Evolutionary conservation across 768 basidiomycete genomes (phyloP).

Genomic region (Boletus insuetus): DNA sequence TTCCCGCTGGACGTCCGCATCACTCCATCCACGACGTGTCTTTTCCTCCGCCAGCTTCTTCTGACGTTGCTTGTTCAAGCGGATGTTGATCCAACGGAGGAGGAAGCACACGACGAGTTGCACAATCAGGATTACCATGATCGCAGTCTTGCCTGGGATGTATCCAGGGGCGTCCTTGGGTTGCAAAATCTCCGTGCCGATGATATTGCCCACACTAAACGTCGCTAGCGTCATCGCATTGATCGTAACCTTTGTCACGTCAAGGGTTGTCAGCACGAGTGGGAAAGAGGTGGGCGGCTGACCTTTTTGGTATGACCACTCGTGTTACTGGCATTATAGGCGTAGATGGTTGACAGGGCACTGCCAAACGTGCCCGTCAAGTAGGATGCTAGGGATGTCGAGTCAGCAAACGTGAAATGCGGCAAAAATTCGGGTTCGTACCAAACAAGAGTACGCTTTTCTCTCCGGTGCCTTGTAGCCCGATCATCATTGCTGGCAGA

Average conservation of each 20-base stretch:
- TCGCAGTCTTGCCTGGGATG: slow-evolving; percentile 64
- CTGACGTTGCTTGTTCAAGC: slow-evolving; percentile 49
- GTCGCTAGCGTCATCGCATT: slow-evolving; percentile 57
- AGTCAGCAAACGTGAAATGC: not conserved
- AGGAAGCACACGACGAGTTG: slow-evolving; percentile 48
- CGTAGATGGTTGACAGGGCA: slow-evolving; percentile 57
- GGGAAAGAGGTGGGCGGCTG: not conserved
- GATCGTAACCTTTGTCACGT: slow-evolving; percentile 44
- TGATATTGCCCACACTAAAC: slow-evolving; percentile 58
- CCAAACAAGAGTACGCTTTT: slow-evolving; percentile 59
- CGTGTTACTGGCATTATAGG: slow-evolving; percentile 64
- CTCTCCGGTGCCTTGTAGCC: slow-evolving; percentile 44
- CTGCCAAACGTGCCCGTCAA: slow-evolving; percentile 57
- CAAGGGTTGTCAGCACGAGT: not conserved
- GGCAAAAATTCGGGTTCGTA: slow-evolving; percentile 16
- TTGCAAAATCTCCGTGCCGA: slow-evolving; percentile 62
- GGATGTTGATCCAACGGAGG: slow-evolving; percentile 53
- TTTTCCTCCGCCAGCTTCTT: slow-evolving; percentile 42
- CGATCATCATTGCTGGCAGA: slow-evolving; percentile 47
- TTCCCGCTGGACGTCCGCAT: slow-evolving; percentile 55
- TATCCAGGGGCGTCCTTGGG: slow-evolving; percentile 61
- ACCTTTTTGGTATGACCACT: slow-evolving; percentile 66
- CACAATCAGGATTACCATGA: slow-evolving; percentile 55
- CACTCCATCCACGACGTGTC: slow-evolving; percentile 51
- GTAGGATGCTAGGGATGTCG: slow-evolving; percentile 40